Conservation (phyloP, 2,329 filamentous ascomycete species). For the Nothophoma quercina region DNA sequence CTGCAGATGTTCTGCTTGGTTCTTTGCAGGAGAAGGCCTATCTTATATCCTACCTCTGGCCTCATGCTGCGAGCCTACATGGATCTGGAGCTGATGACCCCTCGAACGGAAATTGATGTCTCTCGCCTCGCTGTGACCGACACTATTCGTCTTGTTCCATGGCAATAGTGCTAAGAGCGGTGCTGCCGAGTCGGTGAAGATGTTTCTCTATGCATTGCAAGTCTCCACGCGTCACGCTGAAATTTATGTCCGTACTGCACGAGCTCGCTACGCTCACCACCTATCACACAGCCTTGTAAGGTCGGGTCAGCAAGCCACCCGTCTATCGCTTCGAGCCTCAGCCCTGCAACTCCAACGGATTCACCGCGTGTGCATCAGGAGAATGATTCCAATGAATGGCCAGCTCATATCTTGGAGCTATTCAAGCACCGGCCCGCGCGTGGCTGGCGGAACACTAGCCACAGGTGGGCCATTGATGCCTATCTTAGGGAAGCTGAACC, state of each 20-base stretch:
- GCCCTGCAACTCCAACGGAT: not conserved
- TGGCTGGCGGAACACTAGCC: not conserved
- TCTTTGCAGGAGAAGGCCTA: not conserved
- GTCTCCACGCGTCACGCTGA: not conserved
- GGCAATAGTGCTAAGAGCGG: not conserved
- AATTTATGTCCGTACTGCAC: not conserved
- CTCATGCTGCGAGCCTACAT: not conserved
- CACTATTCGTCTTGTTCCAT: not conserved
- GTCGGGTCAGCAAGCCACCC: not conserved
- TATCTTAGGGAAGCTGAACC: not conserved
- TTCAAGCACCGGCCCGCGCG: not conserved
- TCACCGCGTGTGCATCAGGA: not conserved
- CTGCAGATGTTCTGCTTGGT: not conserved
- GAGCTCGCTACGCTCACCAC: too few relatives aligned
- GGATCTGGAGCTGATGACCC: too few relatives aligned
- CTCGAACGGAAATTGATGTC: too few relatives aligned
- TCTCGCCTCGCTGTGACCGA: not conserved
- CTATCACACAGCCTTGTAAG: not conserved
- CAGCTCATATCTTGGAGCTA: not conserved
- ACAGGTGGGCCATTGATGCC: not conserved
- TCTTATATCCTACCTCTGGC: not conserved
- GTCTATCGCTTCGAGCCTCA: not conserved
- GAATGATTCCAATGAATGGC: not conserved
- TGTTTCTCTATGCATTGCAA: not conserved
- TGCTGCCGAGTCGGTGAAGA: not conserved